A percentile compares a stretch with the other conserved stretches of the same genome.
These are phyloP conservation scores for Tricholomella constricta DNA, from an alignment of 768 basidiomycete genomes.

Conservation along the genomic window DNA sequence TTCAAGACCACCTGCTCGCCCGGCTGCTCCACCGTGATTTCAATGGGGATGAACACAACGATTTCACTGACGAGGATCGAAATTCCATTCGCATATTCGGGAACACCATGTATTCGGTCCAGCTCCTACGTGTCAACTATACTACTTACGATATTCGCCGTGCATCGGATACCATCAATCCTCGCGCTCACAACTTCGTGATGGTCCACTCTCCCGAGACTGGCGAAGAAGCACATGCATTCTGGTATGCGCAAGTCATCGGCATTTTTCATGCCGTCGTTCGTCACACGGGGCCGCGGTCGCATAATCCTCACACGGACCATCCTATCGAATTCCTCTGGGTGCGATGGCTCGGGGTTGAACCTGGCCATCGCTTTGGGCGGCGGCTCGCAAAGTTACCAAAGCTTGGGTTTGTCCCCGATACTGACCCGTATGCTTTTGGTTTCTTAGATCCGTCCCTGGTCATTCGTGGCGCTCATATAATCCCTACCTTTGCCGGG, in stretches of 20 bases:
- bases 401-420: slow-evolving; percentile 28
- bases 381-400: slow-evolving; percentile 20
- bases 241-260: slow-evolving; percentile 37
- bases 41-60: slow-evolving; percentile 31
- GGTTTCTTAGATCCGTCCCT: slow-evolving; percentile 32
- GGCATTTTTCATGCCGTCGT: slow-evolving; percentile 33
- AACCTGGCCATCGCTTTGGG: slow-evolving; percentile 17
- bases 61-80: slow-evolving; percentile 20
- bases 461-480: slow-evolving; percentile 28
- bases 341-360: no score
- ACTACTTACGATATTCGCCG: slow-evolving; percentile 47
- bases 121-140: slow-evolving; percentile 37
- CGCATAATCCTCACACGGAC: background rate
- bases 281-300: slow-evolving; percentile 14
- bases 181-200: slow-evolving; percentile 35
- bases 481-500: slow-evolving; percentile 31
- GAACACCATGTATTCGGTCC: slow-evolving; percentile 29
- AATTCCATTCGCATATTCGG: slow-evolving; percentile 18
- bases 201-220: slow-evolving; percentile 31
- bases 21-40: slow-evolving; percentile 24
- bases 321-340: slow-evolving; percentile 34
- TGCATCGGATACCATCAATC: slow-evolving; percentile 43
- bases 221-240: slow-evolving; percentile 24
- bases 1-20: slow-evolving; percentile 36
- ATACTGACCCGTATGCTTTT: slow-evolving; percentile 25